phyloP scores from a whole-genome alignment of 352 stramenopile species.

The Phytophthora ohioensis region DNA sequence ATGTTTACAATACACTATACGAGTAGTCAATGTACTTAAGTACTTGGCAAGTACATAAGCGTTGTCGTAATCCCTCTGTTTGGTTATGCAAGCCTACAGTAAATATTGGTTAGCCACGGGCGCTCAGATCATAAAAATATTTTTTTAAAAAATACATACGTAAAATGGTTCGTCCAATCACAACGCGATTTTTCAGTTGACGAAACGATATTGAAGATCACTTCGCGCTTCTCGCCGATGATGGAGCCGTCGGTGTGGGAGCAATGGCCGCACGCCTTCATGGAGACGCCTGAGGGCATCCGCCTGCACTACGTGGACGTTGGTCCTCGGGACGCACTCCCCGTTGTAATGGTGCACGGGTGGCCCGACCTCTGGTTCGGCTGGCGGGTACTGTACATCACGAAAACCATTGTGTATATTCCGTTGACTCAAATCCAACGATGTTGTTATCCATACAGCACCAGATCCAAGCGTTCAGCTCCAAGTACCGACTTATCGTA shows the following conservation, averaged over 20 bases:
- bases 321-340: constrained; percentile 52
- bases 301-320: constrained; percentile 70
- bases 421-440: background rate
- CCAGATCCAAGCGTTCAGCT: constrained; percentile 54
- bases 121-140: too few species aligned
- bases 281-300: constrained; percentile 42
- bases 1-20: too few species aligned
- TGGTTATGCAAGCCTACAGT: too few species aligned
- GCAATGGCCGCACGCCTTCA: constrained; percentile 47
- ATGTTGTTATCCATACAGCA: constrained; percentile 28
- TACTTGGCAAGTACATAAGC: too few species aligned
- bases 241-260: constrained; percentile 29
- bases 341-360: constrained; percentile 74
- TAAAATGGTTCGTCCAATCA: too few species aligned
- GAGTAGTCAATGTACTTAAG: too few species aligned
- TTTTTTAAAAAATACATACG: too few species aligned
- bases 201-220: constrained; percentile 28
- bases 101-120: too few species aligned
- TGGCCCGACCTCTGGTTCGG: constrained; percentile 84
- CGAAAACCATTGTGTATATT: background rate
- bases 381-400: constrained; percentile 45
- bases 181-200: background rate
- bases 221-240: background rate
- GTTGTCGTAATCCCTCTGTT: too few species aligned
- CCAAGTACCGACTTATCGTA: constrained; percentile 65